phyloP scores from a whole-genome alignment of 805 yeast genomes.

The Nakazawaea wickerhamii region DNA sequence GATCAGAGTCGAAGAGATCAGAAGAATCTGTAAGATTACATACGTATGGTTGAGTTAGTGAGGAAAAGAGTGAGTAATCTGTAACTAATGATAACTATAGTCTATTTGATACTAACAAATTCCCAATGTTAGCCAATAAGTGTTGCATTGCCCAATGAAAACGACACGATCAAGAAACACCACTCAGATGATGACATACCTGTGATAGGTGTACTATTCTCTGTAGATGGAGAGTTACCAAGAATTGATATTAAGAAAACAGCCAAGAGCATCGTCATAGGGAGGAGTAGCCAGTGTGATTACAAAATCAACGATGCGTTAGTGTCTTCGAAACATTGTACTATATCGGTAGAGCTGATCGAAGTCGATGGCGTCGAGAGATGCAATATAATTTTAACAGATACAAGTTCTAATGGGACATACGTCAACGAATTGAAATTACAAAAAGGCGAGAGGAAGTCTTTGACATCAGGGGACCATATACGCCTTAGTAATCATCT shows the following conservation, averaged over 20 bases:
- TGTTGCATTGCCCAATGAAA: not conserved
- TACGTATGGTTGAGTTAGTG: constrained; percentile 9
- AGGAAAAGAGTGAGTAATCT: constrained; percentile 11
- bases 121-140: not conserved
- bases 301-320: constrained; percentile 39
- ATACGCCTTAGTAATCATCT: constrained; percentile 40
- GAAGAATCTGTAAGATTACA: not conserved
- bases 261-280: constrained; percentile 20
- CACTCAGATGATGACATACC: not conserved
- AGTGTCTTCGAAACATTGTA: constrained; percentile 63
- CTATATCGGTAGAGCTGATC: constrained; percentile 35
- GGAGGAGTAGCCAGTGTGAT: constrained; percentile 59
- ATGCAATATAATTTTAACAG: constrained; percentile 44
- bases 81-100: no score
- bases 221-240: constrained; percentile 4
- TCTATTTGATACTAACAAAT: not conserved
- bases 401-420: constrained; percentile 61
- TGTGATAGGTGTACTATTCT: constrained; percentile 9
- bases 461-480: constrained; percentile 61
- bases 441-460: constrained; percentile 40
- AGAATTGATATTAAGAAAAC: not conserved
- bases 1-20: not conserved
- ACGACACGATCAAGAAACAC: constrained; percentile 4
- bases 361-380: constrained; percentile 23
- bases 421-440: constrained; percentile 53